phyloP scores from a whole-genome alignment of 345 rosid species.

The Melaleuca quinquenervia region DNA sequence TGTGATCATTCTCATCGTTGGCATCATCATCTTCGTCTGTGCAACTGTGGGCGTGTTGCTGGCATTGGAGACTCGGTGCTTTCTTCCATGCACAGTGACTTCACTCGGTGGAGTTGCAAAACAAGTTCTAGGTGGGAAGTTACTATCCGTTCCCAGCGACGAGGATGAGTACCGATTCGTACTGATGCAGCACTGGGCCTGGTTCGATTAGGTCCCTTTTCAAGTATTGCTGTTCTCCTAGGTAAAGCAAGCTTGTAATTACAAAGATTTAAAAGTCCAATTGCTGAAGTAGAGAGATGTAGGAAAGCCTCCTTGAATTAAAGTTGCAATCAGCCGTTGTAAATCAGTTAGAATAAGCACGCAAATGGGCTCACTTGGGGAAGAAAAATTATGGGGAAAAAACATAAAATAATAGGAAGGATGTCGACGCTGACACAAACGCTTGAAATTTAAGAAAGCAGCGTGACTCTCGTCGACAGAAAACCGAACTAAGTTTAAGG shows the following conservation, averaged over 20 bases:
- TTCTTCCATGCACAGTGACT: constrained; percentile 86
- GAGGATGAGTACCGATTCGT: constrained; percentile 37
- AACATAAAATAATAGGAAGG: not conserved
- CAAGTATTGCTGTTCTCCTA: too few species aligned
- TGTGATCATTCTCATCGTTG: constrained; percentile 43
- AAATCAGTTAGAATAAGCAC: not conserved
- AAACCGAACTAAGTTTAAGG: too few species aligned
- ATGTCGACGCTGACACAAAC: not conserved
- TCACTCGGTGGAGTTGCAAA: constrained; percentile 93
- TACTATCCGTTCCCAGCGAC: constrained; percentile 54
- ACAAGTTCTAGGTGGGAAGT: constrained; percentile 87
- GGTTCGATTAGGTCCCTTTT: too few species aligned
- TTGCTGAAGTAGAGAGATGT: not conserved
- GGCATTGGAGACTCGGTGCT: constrained; percentile 96
- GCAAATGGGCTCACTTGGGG: not conserved
- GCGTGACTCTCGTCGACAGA: not conserved
- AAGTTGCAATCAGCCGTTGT: not conserved
- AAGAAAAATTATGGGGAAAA: not conserved
- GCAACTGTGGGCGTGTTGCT: constrained; percentile 87
- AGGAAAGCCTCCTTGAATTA: not conserved
- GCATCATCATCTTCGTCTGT: constrained; percentile 52
- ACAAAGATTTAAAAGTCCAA: too few species aligned
- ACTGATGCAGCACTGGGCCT: not conserved
- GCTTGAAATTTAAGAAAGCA: not conserved
- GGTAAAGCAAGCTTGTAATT: too few species aligned